Conservation (phyloP, 306 rosid genomes). For the Senna tora region DNA sequence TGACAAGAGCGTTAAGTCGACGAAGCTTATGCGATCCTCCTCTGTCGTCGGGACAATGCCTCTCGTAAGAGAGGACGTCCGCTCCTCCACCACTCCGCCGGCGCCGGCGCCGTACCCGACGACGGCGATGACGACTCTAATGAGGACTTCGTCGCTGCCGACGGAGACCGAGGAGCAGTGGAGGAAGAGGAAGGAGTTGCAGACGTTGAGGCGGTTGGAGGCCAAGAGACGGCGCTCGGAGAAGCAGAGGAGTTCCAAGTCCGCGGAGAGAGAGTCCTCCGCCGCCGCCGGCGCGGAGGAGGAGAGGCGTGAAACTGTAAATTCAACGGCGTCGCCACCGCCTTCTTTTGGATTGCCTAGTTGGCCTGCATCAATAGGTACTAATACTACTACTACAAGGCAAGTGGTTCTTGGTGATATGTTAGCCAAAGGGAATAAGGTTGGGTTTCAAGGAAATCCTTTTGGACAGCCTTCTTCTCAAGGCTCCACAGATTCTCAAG, state of each 20-base stretch:
- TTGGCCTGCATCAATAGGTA: slow-evolving; percentile 37
- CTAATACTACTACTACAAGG: slow-evolving; percentile 39
- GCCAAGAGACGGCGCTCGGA: slow-evolving; percentile 85
- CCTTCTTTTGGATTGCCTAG: slow-evolving; percentile 48
- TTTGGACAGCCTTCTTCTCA: slow-evolving; percentile 59
- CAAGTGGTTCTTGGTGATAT: slow-evolving; percentile 53
- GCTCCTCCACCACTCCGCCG: slow-evolving; percentile 31
- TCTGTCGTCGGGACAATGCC: slow-evolving; percentile 77
- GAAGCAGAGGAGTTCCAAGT: slow-evolving; percentile 70
- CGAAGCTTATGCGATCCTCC: slow-evolving; percentile 73
- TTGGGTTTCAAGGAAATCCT: slow-evolving; percentile 52
- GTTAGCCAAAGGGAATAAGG: slow-evolving; percentile 51
- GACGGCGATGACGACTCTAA: slow-evolving; percentile 34
- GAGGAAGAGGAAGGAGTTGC: slow-evolving; percentile 95
- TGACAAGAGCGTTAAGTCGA: slow-evolving; percentile 63
- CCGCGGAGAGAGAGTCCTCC: slow-evolving; percentile 45
- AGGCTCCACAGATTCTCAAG: slow-evolving; percentile 75
- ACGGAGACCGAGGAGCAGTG: slow-evolving; percentile 90
- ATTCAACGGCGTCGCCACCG: slow-evolving; percentile 20
- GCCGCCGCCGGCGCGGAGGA: slow-evolving; percentile 45
- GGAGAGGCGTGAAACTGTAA: slow-evolving; percentile 37
- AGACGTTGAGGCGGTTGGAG: slow-evolving; percentile 82
- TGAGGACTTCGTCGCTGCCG: slow-evolving; percentile 83
- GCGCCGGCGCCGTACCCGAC: slow-evolving; percentile 37
- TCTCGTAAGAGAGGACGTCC: slow-evolving; percentile 46